A percentile compares a stretch with the other conserved stretches of the same genome.
These are phyloP conservation scores for Termitomyces sp. DNA, from an alignment of 768 basidiomycete species.

Conservation along the genomic window DNA sequence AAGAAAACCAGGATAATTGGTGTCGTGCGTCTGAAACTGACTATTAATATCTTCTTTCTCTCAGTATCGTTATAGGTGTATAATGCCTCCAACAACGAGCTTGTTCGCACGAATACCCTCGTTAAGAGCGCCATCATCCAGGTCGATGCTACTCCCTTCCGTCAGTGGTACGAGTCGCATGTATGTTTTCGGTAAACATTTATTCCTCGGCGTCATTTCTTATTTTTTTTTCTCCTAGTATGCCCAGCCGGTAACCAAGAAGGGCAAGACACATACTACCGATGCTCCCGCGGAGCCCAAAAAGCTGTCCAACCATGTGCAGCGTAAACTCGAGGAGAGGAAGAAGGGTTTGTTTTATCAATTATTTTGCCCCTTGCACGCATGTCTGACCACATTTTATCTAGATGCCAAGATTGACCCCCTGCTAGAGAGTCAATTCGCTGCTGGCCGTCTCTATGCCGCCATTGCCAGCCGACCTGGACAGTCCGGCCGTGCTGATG, in stretches of 20 bases:
- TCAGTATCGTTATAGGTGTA: conserved; percentile 58
- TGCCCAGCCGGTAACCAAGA: conserved; percentile 91
- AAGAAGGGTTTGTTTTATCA: conserved; percentile 66
- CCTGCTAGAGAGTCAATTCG: conserved; percentile 84
- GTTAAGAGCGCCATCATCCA: conserved; percentile 97
- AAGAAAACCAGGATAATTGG: conserved; percentile 94
- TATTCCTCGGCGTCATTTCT: neutral
- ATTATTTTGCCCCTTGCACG: neutral
- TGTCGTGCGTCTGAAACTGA: conserved; percentile 61
- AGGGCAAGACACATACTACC: conserved; percentile 58
- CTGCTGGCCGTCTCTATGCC: conserved; percentile 94
- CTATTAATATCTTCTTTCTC: neutral
- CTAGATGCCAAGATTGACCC: conserved; percentile 88
- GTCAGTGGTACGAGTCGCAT: conserved; percentile 99
- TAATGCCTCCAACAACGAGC: conserved; percentile 99
- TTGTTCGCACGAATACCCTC: conserved; percentile 98
- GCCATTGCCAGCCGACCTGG: conserved; percentile 92
- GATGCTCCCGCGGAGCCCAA: conserved; percentile 50
- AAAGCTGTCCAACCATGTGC: conserved; percentile 88
- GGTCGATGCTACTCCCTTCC: conserved; percentile 97
- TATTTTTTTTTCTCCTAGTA: conserved; percentile 49
- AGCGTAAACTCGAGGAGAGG: conserved; percentile 81
- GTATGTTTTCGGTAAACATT: conserved; percentile 43
- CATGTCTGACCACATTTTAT: neutral
- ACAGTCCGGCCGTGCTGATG: conserved; percentile 94